Evolutionary conservation across 140 eudicot genomes (phyloP).

Genomic region (Bidens hawaiensis): DNA sequence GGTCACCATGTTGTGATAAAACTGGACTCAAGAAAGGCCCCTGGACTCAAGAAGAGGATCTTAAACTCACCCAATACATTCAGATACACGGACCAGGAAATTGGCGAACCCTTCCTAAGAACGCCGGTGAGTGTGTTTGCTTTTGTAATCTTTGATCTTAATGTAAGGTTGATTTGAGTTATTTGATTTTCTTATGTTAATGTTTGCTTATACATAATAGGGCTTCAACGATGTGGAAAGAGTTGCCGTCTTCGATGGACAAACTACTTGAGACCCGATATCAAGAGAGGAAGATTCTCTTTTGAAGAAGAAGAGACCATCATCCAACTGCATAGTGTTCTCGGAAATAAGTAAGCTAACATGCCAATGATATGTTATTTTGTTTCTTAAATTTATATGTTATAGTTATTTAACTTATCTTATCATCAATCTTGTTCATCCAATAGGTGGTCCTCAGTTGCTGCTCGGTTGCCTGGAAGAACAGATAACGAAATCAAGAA

Average conservation of each 20-base stretch:
- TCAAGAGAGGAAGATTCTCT: constrained; percentile 82
- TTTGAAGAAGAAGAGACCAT: constrained; percentile 89
- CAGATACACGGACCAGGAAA: constrained; percentile 69
- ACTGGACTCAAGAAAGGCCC: constrained; percentile 86
- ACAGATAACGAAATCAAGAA: constrained; percentile 75
- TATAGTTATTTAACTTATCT: not conserved
- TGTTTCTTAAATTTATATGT: not conserved
- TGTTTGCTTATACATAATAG: constrained; percentile 19
- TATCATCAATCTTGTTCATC: not conserved
- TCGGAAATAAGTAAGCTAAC: constrained; percentile 78
- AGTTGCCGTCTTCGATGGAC: constrained; percentile 95
- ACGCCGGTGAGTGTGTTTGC: constrained; percentile 47
- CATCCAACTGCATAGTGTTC: constrained; percentile 73
- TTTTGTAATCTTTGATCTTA: too few relatives aligned
- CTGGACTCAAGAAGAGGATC: constrained; percentile 86
- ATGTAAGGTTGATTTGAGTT: not conserved
- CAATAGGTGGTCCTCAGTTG: constrained; percentile 44
- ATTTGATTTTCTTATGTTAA: not conserved
- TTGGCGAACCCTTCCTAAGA: constrained; percentile 82
- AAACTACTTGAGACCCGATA: constrained; percentile 84
- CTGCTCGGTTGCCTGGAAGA: constrained; percentile 45
- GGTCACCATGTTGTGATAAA: constrained; percentile 82
- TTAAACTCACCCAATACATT: constrained; percentile 60
- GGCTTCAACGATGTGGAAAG: constrained; percentile 82
- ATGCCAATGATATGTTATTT: not conserved